Conservation (phyloP, 192 early-diverging fungal species). For the Backusella tuberculispora region DNA sequence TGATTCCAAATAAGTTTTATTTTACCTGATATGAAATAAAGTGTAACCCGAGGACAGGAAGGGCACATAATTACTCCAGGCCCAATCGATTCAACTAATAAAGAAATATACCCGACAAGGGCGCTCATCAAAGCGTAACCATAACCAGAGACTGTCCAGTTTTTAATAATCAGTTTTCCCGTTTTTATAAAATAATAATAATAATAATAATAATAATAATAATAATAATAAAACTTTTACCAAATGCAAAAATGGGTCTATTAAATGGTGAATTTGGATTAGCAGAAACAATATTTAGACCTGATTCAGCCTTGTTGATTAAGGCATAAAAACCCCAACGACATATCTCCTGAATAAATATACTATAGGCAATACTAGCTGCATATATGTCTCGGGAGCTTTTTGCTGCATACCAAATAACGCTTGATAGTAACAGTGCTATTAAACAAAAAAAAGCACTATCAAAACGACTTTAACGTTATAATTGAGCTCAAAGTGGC, state of each 20-base stretch:
- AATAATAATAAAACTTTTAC: slow-evolving; percentile 38
- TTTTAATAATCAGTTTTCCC: neutral
- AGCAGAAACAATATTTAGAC: slow-evolving; percentile 62
- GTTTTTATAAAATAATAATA: neutral
- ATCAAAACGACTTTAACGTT: neutral
- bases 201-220: neutral
- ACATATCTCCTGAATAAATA: slow-evolving; percentile 71
- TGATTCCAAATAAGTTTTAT: neutral
- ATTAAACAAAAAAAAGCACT: slow-evolving; percentile 88
- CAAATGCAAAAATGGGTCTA: slow-evolving; percentile 63
- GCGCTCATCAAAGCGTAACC: slow-evolving; percentile 78
- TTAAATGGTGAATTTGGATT: slow-evolving; percentile 73
- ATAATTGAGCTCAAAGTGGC: neutral
- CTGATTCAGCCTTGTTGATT: slow-evolving; percentile 63
- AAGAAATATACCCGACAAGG: slow-evolving; percentile 68
- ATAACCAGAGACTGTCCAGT: slow-evolving; percentile 57
- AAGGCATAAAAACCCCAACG: slow-evolving; percentile 66
- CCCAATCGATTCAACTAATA: slow-evolving; percentile 68
- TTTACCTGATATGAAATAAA: slow-evolving; percentile 74
- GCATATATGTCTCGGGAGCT: slow-evolving; percentile 43
- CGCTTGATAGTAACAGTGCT: slow-evolving; percentile 69
- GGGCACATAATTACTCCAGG: slow-evolving; percentile 70
- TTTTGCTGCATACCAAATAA: slow-evolving; percentile 69
- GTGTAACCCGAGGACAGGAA: slow-evolving; percentile 61
- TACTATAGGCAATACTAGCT: slow-evolving; percentile 60